Evolutionary conservation across 768 basidiomycete genomes (phyloP), one percentile per base, ranked within the genome.

Genomic region (Sarcomyxa edulis): DNA sequence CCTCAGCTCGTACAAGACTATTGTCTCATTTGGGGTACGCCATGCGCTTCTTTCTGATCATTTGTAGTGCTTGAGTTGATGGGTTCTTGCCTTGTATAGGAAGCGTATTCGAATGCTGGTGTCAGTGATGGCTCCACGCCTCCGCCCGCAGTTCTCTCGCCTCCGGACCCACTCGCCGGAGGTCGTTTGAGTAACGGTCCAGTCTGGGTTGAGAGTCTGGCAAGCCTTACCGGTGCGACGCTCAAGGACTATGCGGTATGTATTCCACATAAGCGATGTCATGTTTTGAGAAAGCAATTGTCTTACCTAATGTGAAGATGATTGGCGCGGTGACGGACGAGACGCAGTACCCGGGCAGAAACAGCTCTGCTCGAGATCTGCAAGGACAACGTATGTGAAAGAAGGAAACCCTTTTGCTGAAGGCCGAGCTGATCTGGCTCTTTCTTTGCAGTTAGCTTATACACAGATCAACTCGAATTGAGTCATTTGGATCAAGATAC

Each of bases 161-260:
- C 62, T n/a, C 69, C 73, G 0, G 57, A 61, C 43, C 61, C 73
- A 0, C 56, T 56, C 16, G 74, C 74, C 6, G 76, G 75, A 0
- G 72, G 69, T 14, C 61, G 76, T 12, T 61, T 63, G 6, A 72
- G 69, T 14, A 73, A 78, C 44, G 76, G 76, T 7, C 54, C 52
- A 19, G 47, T 74, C 16, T 78, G 76, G 75, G 54, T 67, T 6
- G 72, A 77, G 43, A 40, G 67, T 34, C 53, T 77, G 2, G 71
- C 73, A 0, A 50, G 56, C 19, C 53, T 47, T 18, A 49, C 61
- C 16, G 53, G 60, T 7, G 71, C 72, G 3, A 62, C 46, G 1
- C 43, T 76, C 22, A 69, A 64, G 52, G 72, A 73, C 48, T 78
- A 74, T 26, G 72, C 76, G 6, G 76, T 75, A 40, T 12, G 68